Conservation (phyloP, 306 rosid genomes). For the Prunus fruticosa region DNA sequence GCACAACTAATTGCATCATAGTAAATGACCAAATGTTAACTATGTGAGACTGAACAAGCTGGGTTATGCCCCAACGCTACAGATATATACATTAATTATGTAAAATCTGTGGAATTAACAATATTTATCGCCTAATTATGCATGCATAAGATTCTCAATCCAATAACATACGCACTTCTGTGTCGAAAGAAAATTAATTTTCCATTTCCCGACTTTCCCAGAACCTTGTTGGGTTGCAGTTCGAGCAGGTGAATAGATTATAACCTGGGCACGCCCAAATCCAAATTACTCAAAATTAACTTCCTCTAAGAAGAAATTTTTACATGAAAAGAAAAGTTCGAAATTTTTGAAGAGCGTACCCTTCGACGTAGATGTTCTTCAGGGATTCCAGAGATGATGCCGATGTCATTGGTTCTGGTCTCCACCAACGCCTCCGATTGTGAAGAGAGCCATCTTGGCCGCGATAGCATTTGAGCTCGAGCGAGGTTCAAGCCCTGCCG, state of each 20-base stretch:
- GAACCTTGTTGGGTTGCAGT: conserved; percentile 39
- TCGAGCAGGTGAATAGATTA: conserved; percentile 34
- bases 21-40: neutral
- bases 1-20: neutral
- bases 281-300: neutral
- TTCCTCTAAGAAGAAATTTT: neutral
- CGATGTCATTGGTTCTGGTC: conserved; percentile 7
- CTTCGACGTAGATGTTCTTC: conserved; percentile 35
- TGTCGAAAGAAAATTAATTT: conserved; percentile 33
- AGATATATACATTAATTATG: neutral
- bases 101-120: neutral
- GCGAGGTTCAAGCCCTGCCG: conserved; percentile 12
- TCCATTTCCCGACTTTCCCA: conserved; percentile 34
- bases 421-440: conserved; percentile 24
- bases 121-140: neutral
- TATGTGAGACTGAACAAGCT: neutral
- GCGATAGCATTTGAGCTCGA: neutral
- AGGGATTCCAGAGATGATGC: conserved; percentile 33
- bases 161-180: conserved; percentile 28
- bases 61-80: neutral
- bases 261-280: conserved; percentile 19
- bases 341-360: conserved; percentile 9
- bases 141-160: conserved; percentile 12
- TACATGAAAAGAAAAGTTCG: no score
- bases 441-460: conserved; percentile 20